Evolutionary conservation across 495 filamentous ascomycete genomes (phyloP).

Genomic region (Baudoinia panamericana): DNA sequence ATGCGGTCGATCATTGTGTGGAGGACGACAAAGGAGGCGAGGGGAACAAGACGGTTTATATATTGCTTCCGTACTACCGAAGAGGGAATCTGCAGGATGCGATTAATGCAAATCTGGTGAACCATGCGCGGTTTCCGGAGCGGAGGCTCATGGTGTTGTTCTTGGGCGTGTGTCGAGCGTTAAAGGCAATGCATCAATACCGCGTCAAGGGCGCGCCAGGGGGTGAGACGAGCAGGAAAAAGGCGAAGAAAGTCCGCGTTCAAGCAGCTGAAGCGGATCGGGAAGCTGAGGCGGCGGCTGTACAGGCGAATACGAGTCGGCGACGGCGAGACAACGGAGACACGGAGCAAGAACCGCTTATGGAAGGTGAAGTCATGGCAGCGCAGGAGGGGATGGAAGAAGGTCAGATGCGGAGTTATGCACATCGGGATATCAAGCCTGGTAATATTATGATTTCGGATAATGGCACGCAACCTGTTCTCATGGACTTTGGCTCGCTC

Average conservation of each 20-base stretch:
- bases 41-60: constrained; percentile 84
- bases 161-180: constrained; percentile 75
- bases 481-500: constrained; percentile 97
- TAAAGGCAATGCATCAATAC: constrained; percentile 86
- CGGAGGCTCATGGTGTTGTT: constrained; percentile 78
- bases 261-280: constrained; percentile 49
- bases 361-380: constrained; percentile 66
- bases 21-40: constrained; percentile 45
- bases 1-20: constrained; percentile 71
- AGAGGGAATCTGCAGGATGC: constrained; percentile 92
- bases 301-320: constrained; percentile 35
- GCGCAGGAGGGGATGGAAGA: constrained; percentile 58
- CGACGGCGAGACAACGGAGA: constrained; percentile 40
- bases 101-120: constrained; percentile 97
- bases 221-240: constrained; percentile 39
- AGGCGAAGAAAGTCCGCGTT: constrained; percentile 45
- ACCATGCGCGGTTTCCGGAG: constrained; percentile 88
- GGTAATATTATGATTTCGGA: constrained; percentile 97
- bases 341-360: constrained; percentile 33
- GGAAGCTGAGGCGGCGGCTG: constrained; percentile 43
- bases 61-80: constrained; percentile 86
- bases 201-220: constrained; percentile 45
- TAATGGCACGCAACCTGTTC: constrained; percentile 69
- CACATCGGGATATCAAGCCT: constrained; percentile 95
- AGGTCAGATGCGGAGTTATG: constrained; percentile 67